Percentiles rank a stretch among this genome's conserved stretches.
These are phyloP conservation scores for Sugiyamaella xylanicola DNA, from an alignment of 1,139 yeast genomes.

Conservation along the genomic window DNA sequence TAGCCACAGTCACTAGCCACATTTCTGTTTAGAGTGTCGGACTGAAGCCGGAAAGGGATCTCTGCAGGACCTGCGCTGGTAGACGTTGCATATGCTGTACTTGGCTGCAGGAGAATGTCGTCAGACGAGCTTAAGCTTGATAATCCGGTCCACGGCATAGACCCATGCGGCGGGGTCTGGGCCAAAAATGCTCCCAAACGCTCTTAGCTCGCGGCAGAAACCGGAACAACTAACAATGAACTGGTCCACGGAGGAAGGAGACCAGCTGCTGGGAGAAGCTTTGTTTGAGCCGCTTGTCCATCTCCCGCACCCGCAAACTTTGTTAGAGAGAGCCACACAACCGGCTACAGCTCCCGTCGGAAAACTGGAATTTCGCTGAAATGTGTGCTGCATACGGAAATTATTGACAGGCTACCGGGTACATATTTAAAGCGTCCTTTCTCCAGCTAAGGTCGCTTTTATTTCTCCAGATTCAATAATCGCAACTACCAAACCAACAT, in stretches of 20 bases:
- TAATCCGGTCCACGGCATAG: conserved; percentile 5
- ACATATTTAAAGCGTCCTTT: not conserved
- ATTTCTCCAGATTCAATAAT: not conserved
- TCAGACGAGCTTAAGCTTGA: not conserved
- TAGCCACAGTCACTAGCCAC: no score
- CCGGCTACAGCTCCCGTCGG: not conserved
- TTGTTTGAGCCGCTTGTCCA: not conserved
- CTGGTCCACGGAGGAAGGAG: not conserved
- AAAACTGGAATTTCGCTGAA: not conserved
- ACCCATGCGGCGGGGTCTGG: not conserved
- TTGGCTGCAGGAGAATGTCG: no score
- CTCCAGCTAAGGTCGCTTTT: not conserved
- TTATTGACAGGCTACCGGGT: no score
- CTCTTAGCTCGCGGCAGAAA: conserved; percentile 12
- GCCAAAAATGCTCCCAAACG: no score
- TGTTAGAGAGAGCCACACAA: not conserved
- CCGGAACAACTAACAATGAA: conserved; percentile 13
- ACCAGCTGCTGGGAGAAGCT: not conserved
- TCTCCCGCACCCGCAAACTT: not conserved
- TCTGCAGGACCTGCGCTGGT: no score
- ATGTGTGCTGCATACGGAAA: no score
- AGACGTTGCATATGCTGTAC: no score
- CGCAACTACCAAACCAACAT: not conserved
- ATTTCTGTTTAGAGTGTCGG: no score
- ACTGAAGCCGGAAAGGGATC: no score